Conservation (phyloP, 1,284 basidiomycete species). For the Moesziomyces sp. region DNA sequence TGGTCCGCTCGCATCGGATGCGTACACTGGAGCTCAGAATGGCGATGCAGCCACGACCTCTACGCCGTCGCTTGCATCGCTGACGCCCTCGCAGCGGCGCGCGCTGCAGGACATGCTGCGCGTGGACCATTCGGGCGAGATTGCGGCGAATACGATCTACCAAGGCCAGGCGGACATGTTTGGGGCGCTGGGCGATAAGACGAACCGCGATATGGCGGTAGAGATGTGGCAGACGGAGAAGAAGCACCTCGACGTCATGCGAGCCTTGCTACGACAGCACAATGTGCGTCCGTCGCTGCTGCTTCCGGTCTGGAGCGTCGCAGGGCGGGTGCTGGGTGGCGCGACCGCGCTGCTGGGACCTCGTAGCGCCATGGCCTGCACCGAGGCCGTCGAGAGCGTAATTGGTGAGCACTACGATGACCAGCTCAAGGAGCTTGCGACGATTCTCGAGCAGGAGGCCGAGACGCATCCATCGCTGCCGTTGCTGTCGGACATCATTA, state of each 20-base stretch:
- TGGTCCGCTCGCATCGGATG: conserved; percentile 46
- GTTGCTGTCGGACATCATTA: conserved; percentile 79
- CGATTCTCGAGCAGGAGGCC: conserved; percentile 35
- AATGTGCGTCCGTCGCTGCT: conserved; percentile 83
- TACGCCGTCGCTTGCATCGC: conserved; percentile 38
- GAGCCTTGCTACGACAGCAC: conserved; percentile 84
- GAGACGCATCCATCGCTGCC: conserved; percentile 78
- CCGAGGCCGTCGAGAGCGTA: conserved; percentile 95
- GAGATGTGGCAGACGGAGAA: conserved; percentile 98
- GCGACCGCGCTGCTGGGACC: conserved; percentile 87
- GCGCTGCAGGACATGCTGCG: conserved; percentile 62
- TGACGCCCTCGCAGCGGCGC: conserved; percentile 41
- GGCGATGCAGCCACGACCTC: conserved; percentile 21
- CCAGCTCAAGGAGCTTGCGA: conserved; percentile 54
- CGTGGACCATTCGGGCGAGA: conserved; percentile 66
- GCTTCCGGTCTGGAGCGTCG: conserved; percentile 83
- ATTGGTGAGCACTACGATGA: conserved; percentile 99
- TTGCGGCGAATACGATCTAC: conserved; percentile 67
- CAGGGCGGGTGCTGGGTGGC: conserved; percentile 85
- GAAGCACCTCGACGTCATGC: conserved; percentile 87
- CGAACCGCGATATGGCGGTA: conserved; percentile 70
- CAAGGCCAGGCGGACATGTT: conserved; percentile 65
- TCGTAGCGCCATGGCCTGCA: conserved; percentile 97
- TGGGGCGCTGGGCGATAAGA: conserved; percentile 46
- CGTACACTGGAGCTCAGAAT: conserved; percentile 26